Percentiles rank a stretch among this genome's conserved stretches.
These are phyloP conservation scores for Globisporangium alternatum DNA, from an alignment of 352 stramenopile genomes.

Conservation along the genomic window DNA sequence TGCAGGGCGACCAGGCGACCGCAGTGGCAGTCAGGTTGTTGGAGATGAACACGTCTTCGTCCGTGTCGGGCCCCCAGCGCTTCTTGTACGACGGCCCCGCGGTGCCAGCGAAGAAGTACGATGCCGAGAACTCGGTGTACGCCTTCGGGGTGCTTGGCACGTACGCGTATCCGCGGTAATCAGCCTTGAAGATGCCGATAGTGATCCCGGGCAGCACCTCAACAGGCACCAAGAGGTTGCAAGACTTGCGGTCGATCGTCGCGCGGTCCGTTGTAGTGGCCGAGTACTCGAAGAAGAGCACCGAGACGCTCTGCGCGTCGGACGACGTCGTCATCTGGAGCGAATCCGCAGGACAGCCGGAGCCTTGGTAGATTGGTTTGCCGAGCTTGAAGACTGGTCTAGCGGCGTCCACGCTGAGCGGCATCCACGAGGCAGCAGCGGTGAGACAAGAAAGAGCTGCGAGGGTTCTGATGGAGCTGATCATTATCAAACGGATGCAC, in stretches of 20 bases:
- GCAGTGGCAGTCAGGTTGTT: conserved; percentile 21
- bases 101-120: conserved; percentile 29
- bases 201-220: conserved; percentile 22
- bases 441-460: neutral
- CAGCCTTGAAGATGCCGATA: conserved; percentile 29
- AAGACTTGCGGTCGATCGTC: conserved; percentile 21
- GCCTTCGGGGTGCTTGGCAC: conserved; percentile 16
- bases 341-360: conserved; percentile 29
- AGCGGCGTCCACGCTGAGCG: neutral
- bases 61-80: conserved; percentile 12
- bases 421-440: neutral
- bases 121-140: conserved; percentile 22
- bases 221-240: conserved; percentile 28
- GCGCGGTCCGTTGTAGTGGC: conserved; percentile 11
- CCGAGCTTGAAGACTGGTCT: conserved; percentile 22
- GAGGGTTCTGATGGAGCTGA: neutral
- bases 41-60: conserved; percentile 23
- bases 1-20: conserved; percentile 27
- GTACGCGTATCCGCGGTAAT: conserved; percentile 35
- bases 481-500: neutral
- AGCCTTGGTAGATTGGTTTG: conserved; percentile 29
- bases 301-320: conserved; percentile 31
- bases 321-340: conserved; percentile 23
- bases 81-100: conserved; percentile 19
- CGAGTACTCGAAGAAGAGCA: conserved; percentile 32